A percentile compares a stretch with the other conserved stretches of the same genome.
Evolutionary conservation across 169 alveolate species (phyloP).

Genomic region (Eimeria falciformis): DNA sequence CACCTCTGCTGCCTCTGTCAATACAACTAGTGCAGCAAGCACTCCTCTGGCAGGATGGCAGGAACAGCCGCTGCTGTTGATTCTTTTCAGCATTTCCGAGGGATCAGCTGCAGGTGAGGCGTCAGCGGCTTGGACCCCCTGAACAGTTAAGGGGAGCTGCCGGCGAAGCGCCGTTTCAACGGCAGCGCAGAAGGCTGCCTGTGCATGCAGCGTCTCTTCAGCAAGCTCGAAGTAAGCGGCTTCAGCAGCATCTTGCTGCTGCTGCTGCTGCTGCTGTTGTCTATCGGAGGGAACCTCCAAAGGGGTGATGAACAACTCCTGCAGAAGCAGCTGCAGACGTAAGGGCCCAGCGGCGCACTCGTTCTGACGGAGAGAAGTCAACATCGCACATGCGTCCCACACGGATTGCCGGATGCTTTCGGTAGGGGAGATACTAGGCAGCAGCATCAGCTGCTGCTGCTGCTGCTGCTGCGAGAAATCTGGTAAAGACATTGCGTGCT

Average conservation of each 20-base stretch:
- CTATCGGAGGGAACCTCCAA: not conserved
- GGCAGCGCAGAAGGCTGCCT: slow-evolving; percentile 26
- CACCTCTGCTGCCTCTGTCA: slow-evolving; percentile 31
- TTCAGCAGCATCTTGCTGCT: not conserved
- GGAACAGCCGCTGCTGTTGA: not conserved
- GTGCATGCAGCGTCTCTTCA: not conserved
- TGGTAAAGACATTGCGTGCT: not conserved
- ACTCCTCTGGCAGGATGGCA: not conserved
- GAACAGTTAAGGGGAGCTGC: slow-evolving; percentile 25
- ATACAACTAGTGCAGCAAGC: not conserved
- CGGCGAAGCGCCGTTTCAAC: not conserved
- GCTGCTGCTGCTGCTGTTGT: slow-evolving; percentile 22
- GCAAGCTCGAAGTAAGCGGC: not conserved
- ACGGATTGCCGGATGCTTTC: not conserved
- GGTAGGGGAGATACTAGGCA: not conserved
- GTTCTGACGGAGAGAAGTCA: slow-evolving; percentile 17
- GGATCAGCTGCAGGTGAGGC: too few species aligned
- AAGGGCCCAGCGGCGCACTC: slow-evolving; percentile 36
- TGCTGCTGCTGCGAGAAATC: not conserved
- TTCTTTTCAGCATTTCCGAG: too few species aligned
- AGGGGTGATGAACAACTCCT: slow-evolving; percentile 19
- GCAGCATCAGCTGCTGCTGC: not conserved
- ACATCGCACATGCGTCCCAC: slow-evolving; percentile 16
- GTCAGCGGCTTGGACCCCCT: not conserved
- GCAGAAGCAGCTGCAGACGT: slow-evolving; percentile 43